Percentiles rank a stretch among this genome's conserved stretches.
These are phyloP conservation scores for Mortierella sp. DNA, from an alignment of 371 early-diverging fungal genomes.

Conservation along the genomic window DNA sequence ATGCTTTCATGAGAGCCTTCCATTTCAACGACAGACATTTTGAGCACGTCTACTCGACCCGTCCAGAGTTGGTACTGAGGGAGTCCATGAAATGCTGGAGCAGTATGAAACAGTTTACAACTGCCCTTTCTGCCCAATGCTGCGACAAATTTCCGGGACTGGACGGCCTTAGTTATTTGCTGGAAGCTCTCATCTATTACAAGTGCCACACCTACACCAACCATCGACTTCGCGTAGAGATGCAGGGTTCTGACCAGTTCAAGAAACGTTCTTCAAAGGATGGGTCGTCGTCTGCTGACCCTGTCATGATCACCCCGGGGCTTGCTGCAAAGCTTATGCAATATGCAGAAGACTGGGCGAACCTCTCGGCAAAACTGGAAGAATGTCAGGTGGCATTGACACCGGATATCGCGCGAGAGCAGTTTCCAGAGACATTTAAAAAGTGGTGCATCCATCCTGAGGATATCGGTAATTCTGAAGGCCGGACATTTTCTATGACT, in stretches of 20 bases:
- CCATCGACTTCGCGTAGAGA: conserved; percentile 21
- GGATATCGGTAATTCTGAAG: conserved; percentile 7
- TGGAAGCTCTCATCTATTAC: conserved; percentile 32
- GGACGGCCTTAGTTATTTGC: conserved; percentile 29
- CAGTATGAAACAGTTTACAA: conserved; percentile 28
- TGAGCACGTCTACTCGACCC: conserved; percentile 9
- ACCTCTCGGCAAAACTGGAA: conserved; percentile 18
- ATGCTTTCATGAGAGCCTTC: conserved; percentile 28
- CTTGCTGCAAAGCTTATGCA: conserved; percentile 16
- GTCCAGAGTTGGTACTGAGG: conserved; percentile 10
- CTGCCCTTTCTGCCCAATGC: conserved; percentile 25
- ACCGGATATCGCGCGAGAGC: conserved; percentile 12
- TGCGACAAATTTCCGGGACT: conserved; percentile 21
- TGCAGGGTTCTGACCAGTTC: conserved; percentile 14
- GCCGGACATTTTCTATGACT: neutral
- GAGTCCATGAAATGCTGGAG: conserved; percentile 40
- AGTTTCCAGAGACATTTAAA: conserved; percentile 33
- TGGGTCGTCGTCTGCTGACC: neutral
- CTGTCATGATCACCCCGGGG: conserved; percentile 5
- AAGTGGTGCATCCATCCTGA: conserved; percentile 39
- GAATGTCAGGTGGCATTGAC: conserved; percentile 23
- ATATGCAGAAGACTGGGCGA: conserved; percentile 27
- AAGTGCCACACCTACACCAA: conserved; percentile 26
- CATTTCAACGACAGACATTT: conserved; percentile 25
- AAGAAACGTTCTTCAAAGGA: conserved; percentile 8